phyloP scores from a whole-genome alignment of 441 rosid genomes.

The Brassica hybrid region DNA sequence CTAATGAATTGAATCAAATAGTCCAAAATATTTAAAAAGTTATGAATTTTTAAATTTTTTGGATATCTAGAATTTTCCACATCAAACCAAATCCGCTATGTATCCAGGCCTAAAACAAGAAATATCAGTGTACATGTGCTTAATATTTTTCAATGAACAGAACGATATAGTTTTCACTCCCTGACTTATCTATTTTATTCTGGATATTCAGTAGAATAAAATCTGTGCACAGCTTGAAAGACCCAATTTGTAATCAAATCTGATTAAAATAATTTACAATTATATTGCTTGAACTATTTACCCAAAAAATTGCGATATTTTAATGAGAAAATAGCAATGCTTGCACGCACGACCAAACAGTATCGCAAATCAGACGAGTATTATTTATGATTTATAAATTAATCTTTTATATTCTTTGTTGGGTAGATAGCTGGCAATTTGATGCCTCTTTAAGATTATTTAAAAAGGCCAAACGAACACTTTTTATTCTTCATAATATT shows the following conservation, averaged over 20 bases:
- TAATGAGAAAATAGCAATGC: conserved; percentile 21
- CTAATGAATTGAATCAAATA: too few species aligned
- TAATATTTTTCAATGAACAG: background rate
- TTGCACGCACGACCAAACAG: conserved; percentile 48
- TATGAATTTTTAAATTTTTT: too few species aligned
- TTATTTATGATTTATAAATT: conserved; percentile 13
- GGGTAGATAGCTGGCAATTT: conserved; percentile 45
- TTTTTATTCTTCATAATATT: conserved; percentile 24
- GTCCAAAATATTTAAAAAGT: too few species aligned
- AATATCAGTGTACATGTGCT: background rate
- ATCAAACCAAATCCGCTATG: too few species aligned
- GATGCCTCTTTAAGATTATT: conserved; percentile 21
- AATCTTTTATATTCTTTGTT: conserved; percentile 29
- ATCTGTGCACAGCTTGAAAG: conserved; percentile 38
- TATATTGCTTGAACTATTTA: conserved; percentile 23
- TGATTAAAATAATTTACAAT: conserved; percentile 17
- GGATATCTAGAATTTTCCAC: too few species aligned
- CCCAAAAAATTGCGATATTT: background rate
- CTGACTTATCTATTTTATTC: background rate
- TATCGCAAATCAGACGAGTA: conserved; percentile 32
- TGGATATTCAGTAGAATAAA: conserved; percentile 32
- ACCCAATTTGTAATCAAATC: conserved; percentile 35
- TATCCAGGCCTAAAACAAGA: too few species aligned
- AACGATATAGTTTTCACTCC: background rate
- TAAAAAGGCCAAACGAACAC: conserved; percentile 20